Conservation (phyloP, 352 stramenopile genomes). For the Paralagenidium karlingii region DNA sequence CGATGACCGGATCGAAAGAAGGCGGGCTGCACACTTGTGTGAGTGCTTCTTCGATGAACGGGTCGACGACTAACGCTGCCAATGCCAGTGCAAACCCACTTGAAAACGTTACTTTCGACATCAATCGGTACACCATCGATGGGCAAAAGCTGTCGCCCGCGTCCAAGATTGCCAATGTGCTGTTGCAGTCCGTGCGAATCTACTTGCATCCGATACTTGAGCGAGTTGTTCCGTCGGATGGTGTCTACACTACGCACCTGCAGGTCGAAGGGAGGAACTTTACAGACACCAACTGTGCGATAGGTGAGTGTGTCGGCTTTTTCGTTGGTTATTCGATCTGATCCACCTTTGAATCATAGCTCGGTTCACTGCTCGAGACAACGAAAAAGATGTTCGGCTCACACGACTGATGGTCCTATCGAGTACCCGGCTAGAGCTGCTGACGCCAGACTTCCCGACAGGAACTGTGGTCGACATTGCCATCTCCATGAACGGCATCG, state of each 20-base stretch:
- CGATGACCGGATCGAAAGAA: too few species aligned
- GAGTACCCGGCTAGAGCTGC: constrained; percentile 30
- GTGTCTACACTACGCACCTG: constrained; percentile 44
- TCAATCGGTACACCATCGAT: too few species aligned
- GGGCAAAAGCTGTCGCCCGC: too few species aligned
- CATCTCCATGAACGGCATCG: constrained; percentile 50
- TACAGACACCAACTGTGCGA: constrained; percentile 26
- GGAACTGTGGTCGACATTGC: constrained; percentile 30
- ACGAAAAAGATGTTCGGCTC: constrained; percentile 19
- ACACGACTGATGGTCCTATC: constrained; percentile 23
- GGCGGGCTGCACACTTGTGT: too few species aligned
- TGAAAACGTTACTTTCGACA: too few species aligned
- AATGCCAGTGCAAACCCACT: too few species aligned
- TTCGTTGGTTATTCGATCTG: too few species aligned
- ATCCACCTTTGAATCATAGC: too few species aligned
- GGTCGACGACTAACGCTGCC: too few species aligned
- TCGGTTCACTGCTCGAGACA: constrained; percentile 21
- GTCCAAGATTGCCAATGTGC: too few species aligned
- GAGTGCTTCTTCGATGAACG: too few species aligned
- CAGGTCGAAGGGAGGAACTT: constrained; percentile 41
- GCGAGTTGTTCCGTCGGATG: constrained; percentile 28
- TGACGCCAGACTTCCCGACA: constrained; percentile 42
- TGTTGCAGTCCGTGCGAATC: constrained; percentile 22
- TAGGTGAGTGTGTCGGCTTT: constrained; percentile 17
- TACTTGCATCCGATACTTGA: constrained; percentile 32